These are phyloP conservation scores for Ophiostoma quercus DNA, from an alignment of 2,329 filamentous ascomycete genomes.

Conservation along the genomic window DNA sequence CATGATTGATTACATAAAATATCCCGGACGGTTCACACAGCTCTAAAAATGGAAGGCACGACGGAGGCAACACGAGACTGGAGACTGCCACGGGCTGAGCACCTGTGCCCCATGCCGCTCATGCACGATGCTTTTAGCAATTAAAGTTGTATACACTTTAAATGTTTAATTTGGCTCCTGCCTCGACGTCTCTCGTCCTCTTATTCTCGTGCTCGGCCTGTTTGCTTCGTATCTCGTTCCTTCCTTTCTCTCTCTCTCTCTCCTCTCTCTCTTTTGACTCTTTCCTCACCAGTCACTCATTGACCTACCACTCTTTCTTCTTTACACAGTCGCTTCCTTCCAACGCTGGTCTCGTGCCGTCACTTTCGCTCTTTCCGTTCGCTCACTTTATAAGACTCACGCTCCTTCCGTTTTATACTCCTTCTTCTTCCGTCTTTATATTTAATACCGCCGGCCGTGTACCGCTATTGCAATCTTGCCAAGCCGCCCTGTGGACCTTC, in stretches of 20 bases:
- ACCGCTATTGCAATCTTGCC: neutral
- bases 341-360: neutral
- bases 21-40: neutral
- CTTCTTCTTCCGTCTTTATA: neutral
- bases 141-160: neutral
- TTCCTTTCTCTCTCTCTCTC: neutral
- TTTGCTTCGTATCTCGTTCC: neutral
- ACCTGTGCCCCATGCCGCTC: neutral
- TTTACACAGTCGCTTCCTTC: neutral
- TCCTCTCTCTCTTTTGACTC: neutral
- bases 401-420: neutral
- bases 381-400: neutral
- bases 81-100: neutral
- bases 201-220: slow-evolving; percentile 15
- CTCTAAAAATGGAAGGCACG: slow-evolving; percentile 1
- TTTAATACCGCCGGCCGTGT: neutral
- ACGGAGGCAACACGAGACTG: neutral
- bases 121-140: neutral
- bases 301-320: neutral
- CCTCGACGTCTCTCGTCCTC: slow-evolving; percentile 7
- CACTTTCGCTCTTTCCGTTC: neutral
- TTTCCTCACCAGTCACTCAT: neutral
- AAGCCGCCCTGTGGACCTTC: neutral
- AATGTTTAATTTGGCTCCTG: neutral
- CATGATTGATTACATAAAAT: neutral